phyloP scores from a whole-genome alignment of 2,329 filamentous ascomycete genomes.

The Fonsecaea erecta region DNA sequence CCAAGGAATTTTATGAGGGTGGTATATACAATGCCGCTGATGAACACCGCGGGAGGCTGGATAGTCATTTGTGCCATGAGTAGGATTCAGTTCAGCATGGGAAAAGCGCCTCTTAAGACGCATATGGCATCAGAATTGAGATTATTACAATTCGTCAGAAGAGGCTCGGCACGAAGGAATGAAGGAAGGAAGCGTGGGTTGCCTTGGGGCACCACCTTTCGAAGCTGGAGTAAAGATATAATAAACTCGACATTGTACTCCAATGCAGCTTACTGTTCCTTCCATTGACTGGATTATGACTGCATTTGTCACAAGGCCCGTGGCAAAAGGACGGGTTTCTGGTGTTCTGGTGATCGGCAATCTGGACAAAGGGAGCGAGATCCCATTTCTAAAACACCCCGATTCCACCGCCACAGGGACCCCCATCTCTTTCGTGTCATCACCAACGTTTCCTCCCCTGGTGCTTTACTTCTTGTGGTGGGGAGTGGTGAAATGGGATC shows the following conservation, averaged over 20 bases:
- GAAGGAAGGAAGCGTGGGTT: background rate
- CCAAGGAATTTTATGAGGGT: conserved; percentile 2
- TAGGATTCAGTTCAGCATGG: background rate
- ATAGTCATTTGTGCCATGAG: conserved; percentile 9
- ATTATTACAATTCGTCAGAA: background rate
- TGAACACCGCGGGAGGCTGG: conserved; percentile 5
- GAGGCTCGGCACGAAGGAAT: background rate
- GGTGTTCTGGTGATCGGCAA: background rate
- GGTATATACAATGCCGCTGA: background rate
- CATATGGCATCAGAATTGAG: background rate
- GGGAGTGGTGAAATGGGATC: background rate
- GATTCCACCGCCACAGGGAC: background rate
- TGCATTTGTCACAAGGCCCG: background rate
- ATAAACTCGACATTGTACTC: background rate
- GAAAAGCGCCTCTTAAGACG: background rate
- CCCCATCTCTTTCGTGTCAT: background rate
- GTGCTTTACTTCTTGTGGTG: background rate
- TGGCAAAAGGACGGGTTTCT: background rate
- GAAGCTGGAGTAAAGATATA: background rate
- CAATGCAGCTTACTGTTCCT: background rate
- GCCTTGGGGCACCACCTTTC: background rate
- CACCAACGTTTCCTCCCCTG: background rate
- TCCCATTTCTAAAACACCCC: background rate
- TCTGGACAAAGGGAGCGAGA: background rate
- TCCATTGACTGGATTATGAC: background rate